A percentile compares a stretch with the other conserved stretches of the same genome.
These are phyloP conservation scores for Tulasnella sp. DNA, from an alignment of 768 basidiomycete genomes.

Conservation along the genomic window DNA sequence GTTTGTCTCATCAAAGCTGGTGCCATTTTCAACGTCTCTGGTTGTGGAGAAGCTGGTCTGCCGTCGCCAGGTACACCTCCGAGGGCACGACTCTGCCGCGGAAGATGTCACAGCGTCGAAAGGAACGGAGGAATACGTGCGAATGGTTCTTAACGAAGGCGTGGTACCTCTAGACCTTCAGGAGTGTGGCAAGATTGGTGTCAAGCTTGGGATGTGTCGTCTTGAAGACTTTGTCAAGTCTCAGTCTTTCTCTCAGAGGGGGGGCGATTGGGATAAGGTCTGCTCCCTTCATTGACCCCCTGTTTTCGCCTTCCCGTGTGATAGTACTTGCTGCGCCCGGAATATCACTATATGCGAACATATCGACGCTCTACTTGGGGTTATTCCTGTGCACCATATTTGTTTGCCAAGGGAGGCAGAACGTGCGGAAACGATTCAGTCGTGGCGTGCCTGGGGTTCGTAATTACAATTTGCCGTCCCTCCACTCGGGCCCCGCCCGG, in stretches of 20 bases:
- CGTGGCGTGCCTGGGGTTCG: too few relatives aligned
- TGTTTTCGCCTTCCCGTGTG: not conserved
- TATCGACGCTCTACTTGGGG: too few relatives aligned
- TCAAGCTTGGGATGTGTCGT: slow-evolving; percentile 5
- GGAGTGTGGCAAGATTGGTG: slow-evolving; percentile 8
- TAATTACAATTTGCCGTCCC: too few relatives aligned
- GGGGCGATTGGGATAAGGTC: slow-evolving; percentile 9
- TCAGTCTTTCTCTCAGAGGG: slow-evolving; percentile 7
- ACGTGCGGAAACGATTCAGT: too few relatives aligned
- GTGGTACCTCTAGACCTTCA: not conserved
- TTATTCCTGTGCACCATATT: too few relatives aligned
- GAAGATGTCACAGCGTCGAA: not conserved
- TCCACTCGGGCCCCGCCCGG: not conserved
- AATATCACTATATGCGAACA: too few relatives aligned
- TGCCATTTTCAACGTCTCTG: slow-evolving; percentile 15
- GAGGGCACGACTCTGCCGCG: not conserved
- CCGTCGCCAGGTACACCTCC: not conserved
- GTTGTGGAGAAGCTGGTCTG: slow-evolving; percentile 22
- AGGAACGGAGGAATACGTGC: slow-evolving; percentile 6
- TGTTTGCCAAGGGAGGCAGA: too few relatives aligned
- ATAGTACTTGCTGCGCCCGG: too few relatives aligned
- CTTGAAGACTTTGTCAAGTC: slow-evolving; percentile 7
- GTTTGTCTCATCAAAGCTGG: slow-evolving; percentile 17
- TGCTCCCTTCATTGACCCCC: not conserved
- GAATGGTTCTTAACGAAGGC: slow-evolving; percentile 15